Base-by-base conservation (phyloP, 805 yeast genomes). In the Kurtzmaniella cleridarum region DNA sequence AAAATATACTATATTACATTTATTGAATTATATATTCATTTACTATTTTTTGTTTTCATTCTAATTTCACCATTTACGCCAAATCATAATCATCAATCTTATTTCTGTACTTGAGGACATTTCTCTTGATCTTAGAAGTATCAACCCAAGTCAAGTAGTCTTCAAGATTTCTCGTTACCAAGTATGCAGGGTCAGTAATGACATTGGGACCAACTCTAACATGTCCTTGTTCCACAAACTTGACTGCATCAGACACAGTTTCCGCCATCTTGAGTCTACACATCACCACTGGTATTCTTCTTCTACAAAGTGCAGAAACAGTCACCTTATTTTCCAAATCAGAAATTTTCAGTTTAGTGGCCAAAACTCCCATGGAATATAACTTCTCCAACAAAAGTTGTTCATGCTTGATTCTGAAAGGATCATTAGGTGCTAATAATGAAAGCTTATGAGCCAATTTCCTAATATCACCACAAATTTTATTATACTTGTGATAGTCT, bases 141-240 rank as follows among this genome's bases (percentile, higher is more conserved):
- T 93, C 97, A n/a, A 86, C 93, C 99, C 99, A 93, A 3, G 98
- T 93, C 50, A 93, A 73, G 60, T 88, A 93, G 60, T 93, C 99
- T 59, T 93, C 99, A 84, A 93, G 74, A 51, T 79, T 87, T 57
- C 96, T 76, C 2, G 97, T 91, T 4, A 93, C 93, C 51, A 95
- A 69, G 58, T 82, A 91, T 0, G 98, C 96, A 3, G 98, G 95
- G 60, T 93, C 98, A 1, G 96, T 90, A 32, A 95, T 82, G 20
- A 95, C 83, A 56, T 88, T 84, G 10, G 98, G 98, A 0, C 99
- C 99, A 5, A 93, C 95, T 50, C 98, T 76, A 2, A 93, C 95
- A 55, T 93, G 98, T 2, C 99, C 99, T 60, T 93, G 98, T 56
- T 93, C 97, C 11, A 95, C 75, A 57, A 86, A 87, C 35, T 86